Evolutionary conservation across 106 monocot genomes (phyloP), one percentile per base, ranked within the genome.

Genomic region (Dendrobium huoshanense): DNA sequence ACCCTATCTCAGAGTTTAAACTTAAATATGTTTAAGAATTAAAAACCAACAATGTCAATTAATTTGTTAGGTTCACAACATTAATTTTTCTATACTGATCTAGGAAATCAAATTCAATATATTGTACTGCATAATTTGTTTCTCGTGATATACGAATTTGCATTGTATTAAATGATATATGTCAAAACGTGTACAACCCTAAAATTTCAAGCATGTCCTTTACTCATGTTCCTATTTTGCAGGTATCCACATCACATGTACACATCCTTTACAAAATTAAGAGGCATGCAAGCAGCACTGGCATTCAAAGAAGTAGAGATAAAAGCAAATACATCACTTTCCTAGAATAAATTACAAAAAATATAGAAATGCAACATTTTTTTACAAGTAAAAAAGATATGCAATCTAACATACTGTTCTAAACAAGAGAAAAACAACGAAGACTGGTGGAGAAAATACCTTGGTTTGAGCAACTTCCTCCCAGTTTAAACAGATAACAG

Each of bases 401-500:
- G 68, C n/a, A 68, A 68, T 31, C 10, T 9, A 67, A 68, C 7
- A 29, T 68, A 68, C 18, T 68, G 29, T 29, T 68, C 68, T 15
- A 68, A 27, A 5, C 25, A 27, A 29, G 29, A 31, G 27, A 31
- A 31, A 68, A 68, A 31, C 8, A 33, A 68, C 25, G 1, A 1
- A 68, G n/a, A 61, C 18, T 22, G 61, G 70, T 51, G 4, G 27
- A 61, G 41, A 59, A 47, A 67, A 55, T 87, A 95, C 92, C 87
- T 49, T 85, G 55, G 58, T 20, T 73, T 85, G 79, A 65, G 78
- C 73, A 82, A 89, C 86, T 83, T 97, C 96, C 75, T 89, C 87
- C 96, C 96, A 97, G 54, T 90, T 92, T 59, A 97, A 85, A 88
- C 89, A 94, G 27, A 92, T 77, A 83, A 97, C 87, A 84, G 92